Evolutionary conservation across 345 rosid species (phyloP), one percentile per base, ranked within the genome.

Genomic region (Pistacia vera): DNA sequence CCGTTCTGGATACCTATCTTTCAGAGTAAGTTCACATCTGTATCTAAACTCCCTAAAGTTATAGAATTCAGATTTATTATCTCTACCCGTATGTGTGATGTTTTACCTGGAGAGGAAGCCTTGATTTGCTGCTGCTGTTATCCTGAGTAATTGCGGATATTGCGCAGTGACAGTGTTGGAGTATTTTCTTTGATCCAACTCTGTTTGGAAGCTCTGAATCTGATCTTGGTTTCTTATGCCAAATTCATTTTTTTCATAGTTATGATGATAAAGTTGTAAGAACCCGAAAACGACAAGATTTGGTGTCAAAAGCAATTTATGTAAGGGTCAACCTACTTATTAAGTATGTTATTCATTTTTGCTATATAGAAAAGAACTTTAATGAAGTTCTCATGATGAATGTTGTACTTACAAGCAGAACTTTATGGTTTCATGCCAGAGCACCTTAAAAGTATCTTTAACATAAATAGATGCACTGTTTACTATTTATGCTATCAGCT

Each of bases 211-310:
- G 48, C 76, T 35, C 70, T 33, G 60, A 78, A 66, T 76, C 63
- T 77, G 60, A 78, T 68, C 76, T 66, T 71, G 41, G 20, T 30
- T 25, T 75, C 38, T 77, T 46, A 67, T 75, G 73, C 49, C 57
- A 56, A 33, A 71, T 36, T 41, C 5, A 25, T 71, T 18, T n/a
- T 79, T 59, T 80, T 55, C 28, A 54, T 73, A 91, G 97, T 72
- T 93, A 93, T 58, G 90, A 91, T 64, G 96, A 93, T 70, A 92
- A 91, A 75, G 89, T 85, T 78, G 96, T 93, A 55, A 82, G 90
- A 82, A 84, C 84, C 78, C 87, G 85, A 48, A 93, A 86, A 79
- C 81, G 86, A 72, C 51, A 83, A 75, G 87, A 81, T 61, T 59
- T 93, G 75, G 86, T 88, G 77, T 75, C 85, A 68, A 90, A 88